These are phyloP conservation scores for Penicillium maclennaniae DNA, from an alignment of 495 filamentous ascomycete genomes.

Conservation along the genomic window DNA sequence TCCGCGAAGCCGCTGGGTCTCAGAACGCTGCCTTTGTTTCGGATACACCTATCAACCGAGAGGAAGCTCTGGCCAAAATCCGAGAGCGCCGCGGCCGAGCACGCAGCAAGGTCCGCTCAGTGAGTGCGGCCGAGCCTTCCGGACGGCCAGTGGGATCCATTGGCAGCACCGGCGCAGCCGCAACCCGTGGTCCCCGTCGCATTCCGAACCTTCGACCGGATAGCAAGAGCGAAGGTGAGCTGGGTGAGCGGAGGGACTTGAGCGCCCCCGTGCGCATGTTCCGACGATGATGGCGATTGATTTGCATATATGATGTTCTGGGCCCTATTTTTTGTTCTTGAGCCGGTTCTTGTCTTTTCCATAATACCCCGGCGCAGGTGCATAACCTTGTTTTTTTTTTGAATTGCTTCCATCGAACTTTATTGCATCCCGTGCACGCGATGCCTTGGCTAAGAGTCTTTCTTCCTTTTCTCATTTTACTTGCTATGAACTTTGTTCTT, in stretches of 20 bases:
- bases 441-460: not conserved
- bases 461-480: slow-evolving; percentile 6
- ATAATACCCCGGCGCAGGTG: slow-evolving; percentile 28
- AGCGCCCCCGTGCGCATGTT: slow-evolving; percentile 41
- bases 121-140: slow-evolving; percentile 36
- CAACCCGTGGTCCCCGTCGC: slow-evolving; percentile 29
- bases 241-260: slow-evolving; percentile 34
- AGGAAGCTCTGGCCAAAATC: slow-evolving; percentile 51
- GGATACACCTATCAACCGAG: slow-evolving; percentile 44
- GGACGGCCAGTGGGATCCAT: slow-evolving; percentile 25
- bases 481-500: not conserved
- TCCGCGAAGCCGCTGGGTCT: slow-evolving; percentile 23
- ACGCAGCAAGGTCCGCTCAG: slow-evolving; percentile 43
- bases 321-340: slow-evolving; percentile 8
- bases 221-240: slow-evolving; percentile 26
- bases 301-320: slow-evolving; percentile 10
- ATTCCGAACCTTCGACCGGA: slow-evolving; percentile 36
- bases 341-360: slow-evolving; percentile 19
- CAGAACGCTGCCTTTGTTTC: slow-evolving; percentile 28
- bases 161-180: slow-evolving; percentile 22
- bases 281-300: slow-evolving; percentile 24
- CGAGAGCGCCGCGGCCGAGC: slow-evolving; percentile 44
- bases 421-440: slow-evolving; percentile 12
- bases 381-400: slow-evolving; percentile 14
- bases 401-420: not conserved